Base-by-base conservation (phyloP, 345 rosid genomes). In the Corchorus olitorius region DNA sequence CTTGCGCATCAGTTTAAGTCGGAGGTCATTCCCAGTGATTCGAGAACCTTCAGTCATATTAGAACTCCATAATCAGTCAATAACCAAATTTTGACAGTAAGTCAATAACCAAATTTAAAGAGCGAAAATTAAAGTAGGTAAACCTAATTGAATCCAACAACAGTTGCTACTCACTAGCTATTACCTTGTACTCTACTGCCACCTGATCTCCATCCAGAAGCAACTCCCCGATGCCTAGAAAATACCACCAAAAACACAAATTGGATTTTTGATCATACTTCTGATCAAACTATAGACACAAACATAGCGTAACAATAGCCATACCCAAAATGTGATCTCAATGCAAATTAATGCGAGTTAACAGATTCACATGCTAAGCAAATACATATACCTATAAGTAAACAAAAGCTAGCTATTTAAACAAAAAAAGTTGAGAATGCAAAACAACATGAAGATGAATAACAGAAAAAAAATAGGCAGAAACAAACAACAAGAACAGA, bases 21-120 rank as follows among this genome's bases (percentile, higher is more conserved):
- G 79, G 9, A 87, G 88, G 78, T 87, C 90, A 54, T 80, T 83
- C 64, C 33, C 37, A 14, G 65, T 81, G 65, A 79, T 55, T 35
- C 61, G 59, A 55, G 83, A 72, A 66, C 77, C 90, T 87, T 82
- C 77, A 80, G 27, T 78, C 72, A 69, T 39, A 20, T 13, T 67
- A 76, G 68, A 39, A 27, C 16, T 63, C 46, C 48, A 70, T 22
- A 37, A 39, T 65, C 68, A 82, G 72, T 56, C 74, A 74, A n/a
- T n/a, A n/a, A n/a, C n/a, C n/a, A n/a, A n/a, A n/a, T n/a, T n/a
- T n/a, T n/a, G n/a, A n/a, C n/a, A n/a, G n/a, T n/a, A n/a, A n/a
- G n/a, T n/a, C n/a, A n/a, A n/a, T n/a, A n/a, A n/a, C n/a, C 52
- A 19, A 54, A 13, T 49, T 15, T 17, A 60, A 53, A 20, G 27